A percentile compares a stretch with the other conserved stretches of the same genome.
Conservation (phyloP, 768 basidiomycete species). For the Lactifluus pinguis region DNA sequence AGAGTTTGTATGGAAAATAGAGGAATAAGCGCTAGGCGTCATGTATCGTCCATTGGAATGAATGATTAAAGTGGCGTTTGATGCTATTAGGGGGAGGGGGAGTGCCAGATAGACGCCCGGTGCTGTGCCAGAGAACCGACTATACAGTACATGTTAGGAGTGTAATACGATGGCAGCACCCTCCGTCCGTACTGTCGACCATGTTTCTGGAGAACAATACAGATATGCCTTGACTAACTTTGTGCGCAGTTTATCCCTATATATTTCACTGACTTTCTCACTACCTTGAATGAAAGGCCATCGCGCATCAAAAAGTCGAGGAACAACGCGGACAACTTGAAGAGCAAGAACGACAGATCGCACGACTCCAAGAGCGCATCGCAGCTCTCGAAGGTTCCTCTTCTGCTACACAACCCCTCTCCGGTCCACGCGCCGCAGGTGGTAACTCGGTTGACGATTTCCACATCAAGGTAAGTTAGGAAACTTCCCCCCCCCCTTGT, state of each 20-base stretch:
- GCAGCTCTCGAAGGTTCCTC: slow-evolving; percentile 61
- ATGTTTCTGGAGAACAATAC: slow-evolving; percentile 54
- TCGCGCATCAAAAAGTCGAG: slow-evolving; percentile 85
- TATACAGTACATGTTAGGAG: too few relatives aligned
- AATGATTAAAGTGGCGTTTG: too few relatives aligned
- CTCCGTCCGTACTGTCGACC: slow-evolving; percentile 19
- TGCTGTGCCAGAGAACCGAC: too few relatives aligned
- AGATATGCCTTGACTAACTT: slow-evolving; percentile 81
- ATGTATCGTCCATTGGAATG: too few relatives aligned
- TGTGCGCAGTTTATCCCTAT: slow-evolving; percentile 23
- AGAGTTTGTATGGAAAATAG: slow-evolving; percentile 37
- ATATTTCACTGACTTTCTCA: neutral
- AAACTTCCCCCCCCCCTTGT: neutral
- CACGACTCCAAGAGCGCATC: slow-evolving; percentile 60
- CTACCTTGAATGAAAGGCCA: slow-evolving; percentile 38
- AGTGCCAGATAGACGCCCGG: neutral
- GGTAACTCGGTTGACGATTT: slow-evolving; percentile 76
- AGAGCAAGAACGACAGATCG: slow-evolving; percentile 79
- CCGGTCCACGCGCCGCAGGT: slow-evolving; percentile 31
- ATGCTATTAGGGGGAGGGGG: too few relatives aligned
- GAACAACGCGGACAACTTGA: slow-evolving; percentile 70
- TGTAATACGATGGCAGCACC: neutral
- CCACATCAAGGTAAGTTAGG: slow-evolving; percentile 60
- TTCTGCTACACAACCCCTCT: slow-evolving; percentile 25
- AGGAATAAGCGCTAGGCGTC: too few relatives aligned